These are phyloP conservation scores for Cladosporium sp. DNA, from an alignment of 2,329 filamentous ascomycete genomes.

Conservation along the genomic window DNA sequence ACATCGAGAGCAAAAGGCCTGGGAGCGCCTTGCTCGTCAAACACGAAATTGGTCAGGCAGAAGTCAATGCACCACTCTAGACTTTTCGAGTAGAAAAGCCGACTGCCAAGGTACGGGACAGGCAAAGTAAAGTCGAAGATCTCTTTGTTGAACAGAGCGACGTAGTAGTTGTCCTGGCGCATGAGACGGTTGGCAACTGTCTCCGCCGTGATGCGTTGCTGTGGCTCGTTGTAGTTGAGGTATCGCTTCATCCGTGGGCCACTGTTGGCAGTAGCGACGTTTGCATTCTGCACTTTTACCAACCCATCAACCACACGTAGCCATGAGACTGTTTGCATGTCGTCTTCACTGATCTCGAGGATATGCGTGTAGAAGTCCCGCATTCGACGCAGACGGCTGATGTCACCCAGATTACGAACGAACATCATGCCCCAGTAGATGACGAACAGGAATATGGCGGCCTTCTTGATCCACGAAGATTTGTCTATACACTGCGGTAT, in stretches of 20 bases:
- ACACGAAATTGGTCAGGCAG: slow-evolving; percentile 89
- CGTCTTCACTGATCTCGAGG: slow-evolving; percentile 77
- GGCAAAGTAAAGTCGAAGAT: slow-evolving; percentile 83
- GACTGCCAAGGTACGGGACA: slow-evolving; percentile 75
- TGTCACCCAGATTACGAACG: slow-evolving; percentile 61
- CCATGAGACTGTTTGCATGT: slow-evolving; percentile 95
- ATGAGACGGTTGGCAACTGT: slow-evolving; percentile 97
- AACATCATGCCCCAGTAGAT: slow-evolving; percentile 83
- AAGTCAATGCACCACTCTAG: slow-evolving; percentile 91
- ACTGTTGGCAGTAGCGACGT: slow-evolving; percentile 74
- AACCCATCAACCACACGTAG: slow-evolving; percentile 84
- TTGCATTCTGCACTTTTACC: slow-evolving; percentile 80
- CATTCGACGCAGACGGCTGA: slow-evolving; percentile 71
- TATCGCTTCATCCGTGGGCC: slow-evolving; percentile 61
- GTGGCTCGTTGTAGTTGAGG: slow-evolving; percentile 53
- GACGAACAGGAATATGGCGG: slow-evolving; percentile 79
- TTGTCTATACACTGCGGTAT: slow-evolving; percentile 71
- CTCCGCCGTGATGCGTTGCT: slow-evolving; percentile 91
- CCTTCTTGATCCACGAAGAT: slow-evolving; percentile 75
- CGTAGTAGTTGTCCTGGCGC: slow-evolving; percentile 95
- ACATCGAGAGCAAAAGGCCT: slow-evolving; percentile 83
- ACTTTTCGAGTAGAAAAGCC: slow-evolving; percentile 83
- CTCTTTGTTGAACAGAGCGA: slow-evolving; percentile 96
- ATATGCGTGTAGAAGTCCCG: slow-evolving; percentile 84
- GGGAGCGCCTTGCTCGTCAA: slow-evolving; percentile 85